Percentiles rank a stretch among this genome's conserved stretches.
Conservation (phyloP, 2,329 filamentous ascomycete genomes). For the Diaporthe amygdali region DNA sequence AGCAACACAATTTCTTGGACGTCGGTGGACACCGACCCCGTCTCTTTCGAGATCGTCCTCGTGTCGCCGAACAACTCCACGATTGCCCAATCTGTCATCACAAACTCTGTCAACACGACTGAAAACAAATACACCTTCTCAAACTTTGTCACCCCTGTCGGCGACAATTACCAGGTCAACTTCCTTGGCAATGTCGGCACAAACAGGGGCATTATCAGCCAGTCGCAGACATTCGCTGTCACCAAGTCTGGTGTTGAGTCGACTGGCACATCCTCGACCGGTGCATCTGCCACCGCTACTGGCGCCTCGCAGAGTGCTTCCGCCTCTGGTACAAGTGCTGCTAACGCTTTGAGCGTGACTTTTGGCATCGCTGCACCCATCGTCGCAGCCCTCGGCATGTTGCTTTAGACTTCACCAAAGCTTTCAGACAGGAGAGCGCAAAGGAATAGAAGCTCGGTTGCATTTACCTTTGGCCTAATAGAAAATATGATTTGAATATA, state of each 20-base stretch:
- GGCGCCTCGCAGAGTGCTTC: conserved; percentile 26
- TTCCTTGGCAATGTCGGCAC: conserved; percentile 37
- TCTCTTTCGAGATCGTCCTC: conserved; percentile 44
- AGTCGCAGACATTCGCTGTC: conserved; percentile 33
- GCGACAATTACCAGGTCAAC: conserved; percentile 47
- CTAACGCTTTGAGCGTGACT: conserved; percentile 9
- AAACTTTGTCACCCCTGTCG: conserved; percentile 31
- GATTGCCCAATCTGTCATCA: conserved; percentile 37
- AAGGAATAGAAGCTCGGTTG: background rate
- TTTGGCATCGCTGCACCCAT: conserved; percentile 21
- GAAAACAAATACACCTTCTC: conserved; percentile 41
- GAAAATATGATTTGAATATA: background rate
- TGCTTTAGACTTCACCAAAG: background rate
- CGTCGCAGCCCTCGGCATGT: background rate
- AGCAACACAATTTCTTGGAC: conserved; percentile 44
- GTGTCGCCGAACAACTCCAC: conserved; percentile 44
- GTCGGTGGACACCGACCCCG: conserved; percentile 43
- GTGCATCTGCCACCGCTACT: conserved; percentile 26
- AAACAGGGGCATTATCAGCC: conserved; percentile 46
- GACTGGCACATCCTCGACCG: conserved; percentile 36
- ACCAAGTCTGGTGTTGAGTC: conserved; percentile 29
- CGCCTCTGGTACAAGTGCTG: conserved; percentile 21
- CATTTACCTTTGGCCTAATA: background rate
- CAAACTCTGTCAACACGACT: conserved; percentile 39
- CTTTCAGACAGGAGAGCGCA: background rate